These are phyloP conservation scores for Apiospora phragmitis DNA, from an alignment of 2,329 filamentous ascomycete species.

Conservation along the genomic window DNA sequence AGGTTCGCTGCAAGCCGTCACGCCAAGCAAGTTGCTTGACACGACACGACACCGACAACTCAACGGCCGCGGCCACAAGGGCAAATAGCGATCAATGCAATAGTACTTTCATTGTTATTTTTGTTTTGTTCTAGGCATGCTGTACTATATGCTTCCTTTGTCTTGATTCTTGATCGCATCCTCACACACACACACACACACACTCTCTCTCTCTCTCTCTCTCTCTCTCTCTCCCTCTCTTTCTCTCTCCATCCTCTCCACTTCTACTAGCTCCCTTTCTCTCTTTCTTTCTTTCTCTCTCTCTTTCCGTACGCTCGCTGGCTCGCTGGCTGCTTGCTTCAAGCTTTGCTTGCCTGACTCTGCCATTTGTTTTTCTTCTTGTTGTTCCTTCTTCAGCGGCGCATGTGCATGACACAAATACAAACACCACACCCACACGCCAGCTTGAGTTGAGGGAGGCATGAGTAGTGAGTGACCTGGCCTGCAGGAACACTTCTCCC, in stretches of 20 bases:
- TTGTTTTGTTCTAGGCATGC: not conserved
- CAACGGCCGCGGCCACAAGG: not conserved
- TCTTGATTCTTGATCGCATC: not conserved
- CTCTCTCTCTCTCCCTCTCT: not conserved
- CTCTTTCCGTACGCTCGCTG: not conserved
- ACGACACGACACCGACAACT: not conserved
- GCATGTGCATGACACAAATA: not conserved
- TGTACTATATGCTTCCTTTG: not conserved
- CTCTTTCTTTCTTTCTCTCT: not conserved
- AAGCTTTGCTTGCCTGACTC: not conserved
- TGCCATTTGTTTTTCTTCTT: not conserved
- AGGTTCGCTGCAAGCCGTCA: not conserved
- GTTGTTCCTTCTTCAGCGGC: not conserved
- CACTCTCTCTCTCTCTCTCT: not conserved
- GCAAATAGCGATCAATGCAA: not conserved
- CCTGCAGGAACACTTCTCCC: not conserved
- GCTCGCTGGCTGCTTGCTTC: not conserved
- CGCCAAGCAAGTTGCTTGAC: not conserved
- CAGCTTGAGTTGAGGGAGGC: not conserved
- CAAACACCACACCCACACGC: not conserved
- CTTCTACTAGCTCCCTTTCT: not conserved
- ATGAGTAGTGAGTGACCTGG: slow-evolving; percentile 6
- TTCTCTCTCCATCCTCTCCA: not conserved
- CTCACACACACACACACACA: no score
- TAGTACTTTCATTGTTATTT: not conserved